Conservation (phyloP, 306 rosid species). For the Carpinus fangiana region DNA sequence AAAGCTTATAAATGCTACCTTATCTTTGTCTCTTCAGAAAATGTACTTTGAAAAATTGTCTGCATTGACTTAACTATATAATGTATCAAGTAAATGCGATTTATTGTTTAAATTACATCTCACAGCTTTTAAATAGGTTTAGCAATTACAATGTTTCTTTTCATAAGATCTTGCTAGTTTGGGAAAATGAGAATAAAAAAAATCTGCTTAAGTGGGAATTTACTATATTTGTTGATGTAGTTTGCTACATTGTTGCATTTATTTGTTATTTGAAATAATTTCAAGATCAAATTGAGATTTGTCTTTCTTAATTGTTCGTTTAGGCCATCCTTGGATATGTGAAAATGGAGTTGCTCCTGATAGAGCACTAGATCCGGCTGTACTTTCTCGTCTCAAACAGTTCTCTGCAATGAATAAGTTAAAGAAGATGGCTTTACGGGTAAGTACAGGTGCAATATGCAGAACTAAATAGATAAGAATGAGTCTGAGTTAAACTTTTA, state of each 20-base stretch:
- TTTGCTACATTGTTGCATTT: conserved; percentile 23
- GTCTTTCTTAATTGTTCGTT: conserved; percentile 27
- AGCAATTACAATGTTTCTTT: conserved; percentile 4
- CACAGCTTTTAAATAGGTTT: conserved; percentile 14
- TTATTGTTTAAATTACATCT: conserved; percentile 25
- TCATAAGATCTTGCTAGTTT: conserved; percentile 2
- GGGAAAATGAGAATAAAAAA: conserved; percentile 2
- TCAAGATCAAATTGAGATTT: conserved; percentile 24
- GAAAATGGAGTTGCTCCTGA: conserved; percentile 99
- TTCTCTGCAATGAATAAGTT: conserved; percentile 99
- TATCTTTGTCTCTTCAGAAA: conserved; percentile 1
- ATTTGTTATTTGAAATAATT: not conserved
- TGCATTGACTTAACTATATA: not conserved
- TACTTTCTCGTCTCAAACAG: conserved; percentile 96
- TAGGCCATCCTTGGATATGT: conserved; percentile 99
- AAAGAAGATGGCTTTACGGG: conserved; percentile 98
- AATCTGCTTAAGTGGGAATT: conserved; percentile 11
- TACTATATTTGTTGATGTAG: conserved; percentile 15
- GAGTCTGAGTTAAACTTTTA: conserved; percentile 11
- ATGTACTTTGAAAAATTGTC: conserved; percentile 8
- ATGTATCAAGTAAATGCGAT: conserved; percentile 5
- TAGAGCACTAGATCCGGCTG: conserved; percentile 94
- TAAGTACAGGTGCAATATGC: conserved; percentile 40
- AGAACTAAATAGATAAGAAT: not conserved
- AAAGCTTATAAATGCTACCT: conserved; percentile 11